These are phyloP conservation scores for Blumeria hordei DNA, from an alignment of 2,329 filamentous ascomycete species.

Conservation along the genomic window DNA sequence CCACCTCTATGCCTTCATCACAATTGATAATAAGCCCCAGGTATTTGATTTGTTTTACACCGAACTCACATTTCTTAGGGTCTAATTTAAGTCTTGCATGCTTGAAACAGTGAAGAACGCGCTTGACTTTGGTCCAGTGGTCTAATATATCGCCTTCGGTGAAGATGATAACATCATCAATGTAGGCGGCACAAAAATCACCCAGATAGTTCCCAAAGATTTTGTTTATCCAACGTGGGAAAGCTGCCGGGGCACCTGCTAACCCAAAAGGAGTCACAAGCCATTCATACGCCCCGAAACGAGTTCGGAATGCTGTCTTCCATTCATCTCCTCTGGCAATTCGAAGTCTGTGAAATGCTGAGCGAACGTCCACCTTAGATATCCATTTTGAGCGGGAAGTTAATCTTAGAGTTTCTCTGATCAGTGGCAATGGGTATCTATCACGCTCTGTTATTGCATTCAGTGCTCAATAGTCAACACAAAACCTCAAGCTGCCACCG, in stretches of 20 bases:
- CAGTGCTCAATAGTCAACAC: too few species aligned
- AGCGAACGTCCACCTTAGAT: too few species aligned
- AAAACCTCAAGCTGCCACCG: too few species aligned
- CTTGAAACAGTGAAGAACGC: not conserved
- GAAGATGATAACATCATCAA: not conserved
- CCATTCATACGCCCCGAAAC: too few species aligned
- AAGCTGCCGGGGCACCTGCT: not conserved
- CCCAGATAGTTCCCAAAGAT: not conserved
- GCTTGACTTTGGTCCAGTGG: not conserved
- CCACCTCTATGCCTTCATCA: too few species aligned
- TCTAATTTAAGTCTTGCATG: not conserved
- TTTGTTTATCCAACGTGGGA: not conserved
- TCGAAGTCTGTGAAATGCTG: too few species aligned
- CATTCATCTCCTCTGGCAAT: too few species aligned
- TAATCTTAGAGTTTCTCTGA: too few species aligned
- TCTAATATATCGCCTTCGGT: not conserved
- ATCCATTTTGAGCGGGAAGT: too few species aligned
- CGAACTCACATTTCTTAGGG: not conserved
- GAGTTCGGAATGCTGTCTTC: too few species aligned
- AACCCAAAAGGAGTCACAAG: conserved; percentile 1
- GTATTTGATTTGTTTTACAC: not conserved
- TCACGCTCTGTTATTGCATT: too few species aligned
- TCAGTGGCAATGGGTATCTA: too few species aligned
- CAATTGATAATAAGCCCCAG: not conserved
- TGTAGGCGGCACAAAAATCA: not conserved